phyloP scores from a whole-genome alignment of 202 grass and related monocot genomes.

The Zoysia matrella region DNA sequence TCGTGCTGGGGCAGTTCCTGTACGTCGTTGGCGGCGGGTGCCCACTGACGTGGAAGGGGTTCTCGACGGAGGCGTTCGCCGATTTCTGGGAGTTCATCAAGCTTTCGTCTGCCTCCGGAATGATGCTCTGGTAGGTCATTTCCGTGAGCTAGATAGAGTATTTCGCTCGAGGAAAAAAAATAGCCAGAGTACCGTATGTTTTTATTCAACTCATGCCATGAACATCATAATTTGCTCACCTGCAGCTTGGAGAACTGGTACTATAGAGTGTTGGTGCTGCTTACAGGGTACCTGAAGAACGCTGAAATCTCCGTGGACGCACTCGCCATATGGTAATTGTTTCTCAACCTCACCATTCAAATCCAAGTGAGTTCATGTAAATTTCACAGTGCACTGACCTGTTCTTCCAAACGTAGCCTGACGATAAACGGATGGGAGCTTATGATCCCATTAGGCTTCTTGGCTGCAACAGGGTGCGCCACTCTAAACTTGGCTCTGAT shows the following conservation, averaged over 20 bases:
- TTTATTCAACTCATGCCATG: not conserved
- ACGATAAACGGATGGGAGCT: conserved; percentile 80
- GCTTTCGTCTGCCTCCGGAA: conserved; percentile 69
- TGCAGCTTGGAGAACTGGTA: conserved; percentile 93
- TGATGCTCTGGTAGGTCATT: conserved; percentile 73
- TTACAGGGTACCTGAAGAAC: conserved; percentile 71
- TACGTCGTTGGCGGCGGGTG: conserved; percentile 66
- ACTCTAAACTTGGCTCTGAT: not conserved
- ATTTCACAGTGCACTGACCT: not conserved
- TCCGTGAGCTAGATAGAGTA: not conserved
- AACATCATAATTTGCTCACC: not conserved
- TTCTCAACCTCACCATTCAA: not conserved
- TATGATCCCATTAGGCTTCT: conserved; percentile 83
- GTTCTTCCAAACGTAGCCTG: conserved; percentile 48
- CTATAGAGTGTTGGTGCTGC: conserved; percentile 69
- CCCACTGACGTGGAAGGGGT: conserved; percentile 71
- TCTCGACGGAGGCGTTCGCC: conserved; percentile 70
- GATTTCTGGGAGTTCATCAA: conserved; percentile 88
- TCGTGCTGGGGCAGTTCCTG: conserved; percentile 49
- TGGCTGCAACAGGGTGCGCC: conserved; percentile 75
- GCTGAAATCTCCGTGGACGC: conserved; percentile 79
- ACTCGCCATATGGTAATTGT: conserved; percentile 74
- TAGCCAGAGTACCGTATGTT: too few species aligned
- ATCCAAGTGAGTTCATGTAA: not conserved
- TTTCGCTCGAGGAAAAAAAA: too few species aligned